A percentile compares a stretch with the other conserved stretches of the same genome.
Evolutionary conservation across 768 basidiomycete genomes (phyloP).

Genomic region (Agrocybe pediades): DNA sequence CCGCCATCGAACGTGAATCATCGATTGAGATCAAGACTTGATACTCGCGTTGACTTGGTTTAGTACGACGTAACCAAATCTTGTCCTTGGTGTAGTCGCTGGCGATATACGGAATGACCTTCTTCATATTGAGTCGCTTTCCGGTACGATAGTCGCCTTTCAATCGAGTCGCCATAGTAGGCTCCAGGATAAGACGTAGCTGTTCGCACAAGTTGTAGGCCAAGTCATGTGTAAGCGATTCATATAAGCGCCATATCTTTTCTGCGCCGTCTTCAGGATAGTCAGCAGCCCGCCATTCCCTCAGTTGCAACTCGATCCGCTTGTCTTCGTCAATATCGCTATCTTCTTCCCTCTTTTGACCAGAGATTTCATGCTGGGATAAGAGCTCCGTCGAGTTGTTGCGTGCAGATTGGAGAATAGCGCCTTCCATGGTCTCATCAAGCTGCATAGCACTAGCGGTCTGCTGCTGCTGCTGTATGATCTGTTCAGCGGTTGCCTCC

Average conservation of each 20-base stretch:
- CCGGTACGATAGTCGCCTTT: slow-evolving; percentile 98
- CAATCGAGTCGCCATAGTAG: slow-evolving; percentile 89
- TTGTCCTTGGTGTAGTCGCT: slow-evolving; percentile 99
- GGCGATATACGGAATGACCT: slow-evolving; percentile 96
- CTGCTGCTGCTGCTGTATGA: slow-evolving; percentile 21
- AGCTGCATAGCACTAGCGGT: slow-evolving; percentile 25
- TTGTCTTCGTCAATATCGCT: slow-evolving; percentile 33
- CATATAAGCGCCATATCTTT: slow-evolving; percentile 90
- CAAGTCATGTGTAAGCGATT: slow-evolving; percentile 86
- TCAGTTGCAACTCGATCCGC: slow-evolving; percentile 49
- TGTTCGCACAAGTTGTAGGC: slow-evolving; percentile 94
- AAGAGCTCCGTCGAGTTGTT: neutral
- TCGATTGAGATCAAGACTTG: slow-evolving; percentile 94
- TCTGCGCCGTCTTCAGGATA: slow-evolving; percentile 60
- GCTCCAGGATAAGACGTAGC: slow-evolving; percentile 93
- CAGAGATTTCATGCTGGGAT: neutral
- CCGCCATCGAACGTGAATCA: slow-evolving; percentile 96
- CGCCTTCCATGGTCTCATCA: slow-evolving; percentile 43
- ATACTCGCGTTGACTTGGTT: slow-evolving; percentile 93
- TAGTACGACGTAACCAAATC: slow-evolving; percentile 95
- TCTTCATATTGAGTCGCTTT: slow-evolving; percentile 98
- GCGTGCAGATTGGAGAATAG: slow-evolving; percentile 38
- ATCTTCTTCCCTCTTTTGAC: neutral
- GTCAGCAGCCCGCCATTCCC: slow-evolving; percentile 61
- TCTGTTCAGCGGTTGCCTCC: slow-evolving; percentile 17